Percentiles rank a stretch among this genome's conserved stretches.
Conservation (phyloP, 371 early-diverging fungal genomes). For the Haplosporangium sp. region DNA sequence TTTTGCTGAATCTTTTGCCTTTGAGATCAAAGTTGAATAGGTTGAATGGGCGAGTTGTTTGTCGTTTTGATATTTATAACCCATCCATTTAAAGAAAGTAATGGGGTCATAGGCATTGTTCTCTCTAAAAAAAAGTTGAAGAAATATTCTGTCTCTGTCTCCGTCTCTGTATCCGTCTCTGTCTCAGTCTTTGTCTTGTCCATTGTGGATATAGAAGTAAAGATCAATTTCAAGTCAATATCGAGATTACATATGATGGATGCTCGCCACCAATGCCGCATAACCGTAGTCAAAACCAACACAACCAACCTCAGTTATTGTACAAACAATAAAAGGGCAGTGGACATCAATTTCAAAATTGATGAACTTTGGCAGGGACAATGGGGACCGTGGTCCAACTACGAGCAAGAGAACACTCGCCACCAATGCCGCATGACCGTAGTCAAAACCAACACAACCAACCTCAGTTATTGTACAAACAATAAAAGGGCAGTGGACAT, state of each 20-base stretch:
- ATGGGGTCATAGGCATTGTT: constrained; percentile 8
- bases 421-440: constrained; percentile 9
- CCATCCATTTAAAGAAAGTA: constrained; percentile 13
- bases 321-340: constrained; percentile 10
- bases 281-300: constrained; percentile 16
- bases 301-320: constrained; percentile 15
- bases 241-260: background rate
- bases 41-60: constrained; percentile 4
- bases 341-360: constrained; percentile 9
- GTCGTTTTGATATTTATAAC: constrained; percentile 8
- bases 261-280: constrained; percentile 11
- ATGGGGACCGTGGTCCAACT: constrained; percentile 12
- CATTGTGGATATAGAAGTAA: no score
- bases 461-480: constrained; percentile 10
- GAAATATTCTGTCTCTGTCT: no score
- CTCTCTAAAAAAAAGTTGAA: constrained; percentile 4
- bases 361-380: no score
- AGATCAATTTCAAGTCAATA: background rate
- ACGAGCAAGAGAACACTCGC: constrained; percentile 6
- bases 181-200: constrained; percentile 8
- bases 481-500: constrained; percentile 15
- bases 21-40: constrained; percentile 4
- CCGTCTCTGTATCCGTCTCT: no score
- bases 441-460: constrained; percentile 17
- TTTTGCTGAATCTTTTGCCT: background rate